phyloP scores from a whole-genome alignment of 192 early-diverging fungal genomes.

The Bifiguratus adelaidae region DNA sequence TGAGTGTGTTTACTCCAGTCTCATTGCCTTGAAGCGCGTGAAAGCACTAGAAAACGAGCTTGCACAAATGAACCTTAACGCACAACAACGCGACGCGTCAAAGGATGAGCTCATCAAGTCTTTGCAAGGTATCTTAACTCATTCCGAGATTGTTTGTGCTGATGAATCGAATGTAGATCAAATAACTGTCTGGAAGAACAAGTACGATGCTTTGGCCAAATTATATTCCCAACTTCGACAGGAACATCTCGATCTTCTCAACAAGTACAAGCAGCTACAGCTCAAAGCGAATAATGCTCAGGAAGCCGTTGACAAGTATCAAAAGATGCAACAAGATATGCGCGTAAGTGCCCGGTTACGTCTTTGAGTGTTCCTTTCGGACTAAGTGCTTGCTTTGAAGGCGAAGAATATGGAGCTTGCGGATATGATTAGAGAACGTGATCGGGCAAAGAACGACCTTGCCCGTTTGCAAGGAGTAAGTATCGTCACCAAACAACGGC shows the following conservation, averaged over 20 bases:
- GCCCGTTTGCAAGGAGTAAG: conserved; percentile 53
- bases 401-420: conserved; percentile 70
- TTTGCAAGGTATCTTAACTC: conserved; percentile 52
- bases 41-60: conserved; percentile 81
- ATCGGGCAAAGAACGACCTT: conserved; percentile 72
- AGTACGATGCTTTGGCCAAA: conserved; percentile 95
- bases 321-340: conserved; percentile 66
- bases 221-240: conserved; percentile 95
- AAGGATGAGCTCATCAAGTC: conserved; percentile 80
- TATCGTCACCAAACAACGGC: not conserved
- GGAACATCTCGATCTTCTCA: conserved; percentile 87
- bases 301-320: conserved; percentile 73
- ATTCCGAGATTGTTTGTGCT: not conserved
- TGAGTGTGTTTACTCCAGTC: not conserved
- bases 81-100: conserved; percentile 61
- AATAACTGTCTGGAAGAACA: conserved; percentile 93
- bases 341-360: too few relatives aligned
- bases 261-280: conserved; percentile 81
- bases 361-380: not conserved
- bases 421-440: conserved; percentile 88
- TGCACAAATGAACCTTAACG: conserved; percentile 50
- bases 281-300: conserved; percentile 74
- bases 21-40: conserved; percentile 43
- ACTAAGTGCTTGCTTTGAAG: conserved; percentile 7
- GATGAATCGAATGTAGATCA: conserved; percentile 42